Conservation (phyloP, 2,329 filamentous ascomycete genomes). For the Stagonosporopsis vannaccii region DNA sequence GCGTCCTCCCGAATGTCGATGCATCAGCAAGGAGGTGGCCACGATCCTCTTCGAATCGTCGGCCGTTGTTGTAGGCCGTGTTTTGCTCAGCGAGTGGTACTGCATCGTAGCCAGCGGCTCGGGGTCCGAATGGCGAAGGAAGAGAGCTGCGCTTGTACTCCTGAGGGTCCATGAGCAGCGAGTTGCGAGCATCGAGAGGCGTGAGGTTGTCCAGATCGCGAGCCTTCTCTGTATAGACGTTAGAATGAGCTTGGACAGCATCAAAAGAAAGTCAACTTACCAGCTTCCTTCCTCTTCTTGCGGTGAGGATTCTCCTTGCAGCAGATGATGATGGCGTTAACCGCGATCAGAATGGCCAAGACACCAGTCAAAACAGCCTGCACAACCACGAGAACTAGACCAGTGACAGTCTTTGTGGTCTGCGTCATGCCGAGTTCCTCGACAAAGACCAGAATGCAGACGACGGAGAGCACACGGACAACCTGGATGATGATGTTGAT, state of each 20-base stretch:
- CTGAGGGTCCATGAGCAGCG: constrained; percentile 74
- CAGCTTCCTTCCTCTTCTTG: constrained; percentile 85
- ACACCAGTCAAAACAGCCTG: constrained; percentile 84
- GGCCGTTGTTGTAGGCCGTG: constrained; percentile 37
- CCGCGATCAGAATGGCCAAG: constrained; percentile 84
- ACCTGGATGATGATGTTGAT: constrained; percentile 93
- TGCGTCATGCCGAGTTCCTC: constrained; percentile 88
- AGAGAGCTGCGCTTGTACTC: constrained; percentile 52
- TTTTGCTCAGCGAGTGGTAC: constrained; percentile 48
- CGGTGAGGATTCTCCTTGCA: constrained; percentile 90
- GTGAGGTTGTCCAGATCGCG: constrained; percentile 84
- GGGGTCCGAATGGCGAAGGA: constrained; percentile 39
- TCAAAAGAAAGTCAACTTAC: constrained; percentile 62
- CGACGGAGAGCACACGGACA: constrained; percentile 86
- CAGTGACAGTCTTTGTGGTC: constrained; percentile 92
- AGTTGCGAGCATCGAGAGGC: constrained; percentile 85
- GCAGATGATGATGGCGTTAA: constrained; percentile 85
- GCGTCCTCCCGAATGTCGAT: constrained; percentile 41
- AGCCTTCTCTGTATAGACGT: constrained; percentile 69
- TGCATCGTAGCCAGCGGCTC: constrained; percentile 45
- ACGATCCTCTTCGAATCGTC: constrained; percentile 36
- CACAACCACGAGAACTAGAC: constrained; percentile 90
- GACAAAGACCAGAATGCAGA: constrained; percentile 91
- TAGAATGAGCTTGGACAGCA: constrained; percentile 31
- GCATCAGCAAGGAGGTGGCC: constrained; percentile 46